These are phyloP conservation scores for Candida peoriensis DNA, from an alignment of 805 yeast genomes.

Conservation along the genomic window DNA sequence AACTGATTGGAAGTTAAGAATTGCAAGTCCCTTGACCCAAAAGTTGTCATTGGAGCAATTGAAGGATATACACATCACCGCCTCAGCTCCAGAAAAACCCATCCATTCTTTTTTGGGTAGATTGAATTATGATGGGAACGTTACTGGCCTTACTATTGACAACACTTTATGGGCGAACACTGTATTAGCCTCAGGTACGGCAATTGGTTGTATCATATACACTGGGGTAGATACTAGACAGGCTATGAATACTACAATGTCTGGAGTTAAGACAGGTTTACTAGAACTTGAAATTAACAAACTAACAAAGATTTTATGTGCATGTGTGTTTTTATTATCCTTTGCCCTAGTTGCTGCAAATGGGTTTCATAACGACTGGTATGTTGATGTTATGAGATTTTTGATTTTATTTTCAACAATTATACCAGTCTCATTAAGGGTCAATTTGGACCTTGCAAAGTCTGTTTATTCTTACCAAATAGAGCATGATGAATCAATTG, in stretches of 20 bases:
- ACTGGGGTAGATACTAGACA: slow-evolving; percentile 95
- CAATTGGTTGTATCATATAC: slow-evolving; percentile 81
- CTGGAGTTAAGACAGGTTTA: slow-evolving; percentile 85
- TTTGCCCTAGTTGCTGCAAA: slow-evolving; percentile 73
- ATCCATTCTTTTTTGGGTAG: slow-evolving; percentile 82
- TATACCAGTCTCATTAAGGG: slow-evolving; percentile 93
- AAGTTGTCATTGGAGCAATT: slow-evolving; percentile 44
- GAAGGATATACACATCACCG: slow-evolving; percentile 52
- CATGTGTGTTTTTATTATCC: slow-evolving; percentile 76
- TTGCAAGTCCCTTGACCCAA: slow-evolving; percentile 75
- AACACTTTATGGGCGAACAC: slow-evolving; percentile 98
- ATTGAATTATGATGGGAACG: slow-evolving; percentile 50
- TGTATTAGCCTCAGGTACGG: slow-evolving; percentile 89
- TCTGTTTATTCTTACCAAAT: slow-evolving; percentile 95
- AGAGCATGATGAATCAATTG: slow-evolving; percentile 77
- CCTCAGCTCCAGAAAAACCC: slow-evolving; percentile 78
- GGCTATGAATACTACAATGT: slow-evolving; percentile 83
- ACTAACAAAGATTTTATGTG: slow-evolving; percentile 83
- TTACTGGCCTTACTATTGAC: slow-evolving; percentile 72
- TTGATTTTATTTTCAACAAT: slow-evolving; percentile 89
- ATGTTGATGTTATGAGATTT: slow-evolving; percentile 84
- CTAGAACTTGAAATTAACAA: slow-evolving; percentile 87
- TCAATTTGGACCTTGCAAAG: slow-evolving; percentile 90
- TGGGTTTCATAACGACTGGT: slow-evolving; percentile 77
- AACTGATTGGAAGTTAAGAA: slow-evolving; percentile 95